A percentile compares a stretch with the other conserved stretches of the same genome.
Conservation (phyloP, 106 monocot species). For the Dendrobium chrysotoxum region DNA sequence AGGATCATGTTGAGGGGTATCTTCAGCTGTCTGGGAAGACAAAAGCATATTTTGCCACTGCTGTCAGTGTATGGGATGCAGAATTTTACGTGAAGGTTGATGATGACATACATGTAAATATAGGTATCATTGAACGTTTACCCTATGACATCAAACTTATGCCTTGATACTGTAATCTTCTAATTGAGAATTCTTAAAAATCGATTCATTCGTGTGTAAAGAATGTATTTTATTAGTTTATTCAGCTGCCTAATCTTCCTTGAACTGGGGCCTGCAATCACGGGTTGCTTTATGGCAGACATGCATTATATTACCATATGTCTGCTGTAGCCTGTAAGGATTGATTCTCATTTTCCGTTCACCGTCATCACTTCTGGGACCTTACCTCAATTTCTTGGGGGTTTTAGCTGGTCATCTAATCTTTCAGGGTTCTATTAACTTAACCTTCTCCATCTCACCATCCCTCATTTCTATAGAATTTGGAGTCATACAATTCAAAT, state of each 20-base stretch:
- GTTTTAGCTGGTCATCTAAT: neutral
- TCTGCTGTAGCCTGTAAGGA: no score
- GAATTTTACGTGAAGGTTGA: conserved; percentile 31
- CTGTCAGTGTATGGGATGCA: conserved; percentile 27
- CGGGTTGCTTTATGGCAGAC: no score
- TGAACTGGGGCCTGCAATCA: no score
- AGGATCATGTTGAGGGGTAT: conserved; percentile 31
- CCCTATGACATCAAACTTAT: neutral
- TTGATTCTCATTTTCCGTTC: neutral
- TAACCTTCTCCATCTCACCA: neutral
- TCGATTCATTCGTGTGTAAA: neutral
- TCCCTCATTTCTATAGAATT: no score
- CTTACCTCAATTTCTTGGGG: neutral
- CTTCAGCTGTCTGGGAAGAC: conserved; percentile 29
- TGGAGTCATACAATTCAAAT: no score
- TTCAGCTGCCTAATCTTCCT: neutral
- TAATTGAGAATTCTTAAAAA: neutral
- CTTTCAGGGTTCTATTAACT: neutral
- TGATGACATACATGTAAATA: conserved; percentile 34
- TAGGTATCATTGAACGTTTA: conserved; percentile 9
- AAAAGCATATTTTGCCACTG: conserved; percentile 21
- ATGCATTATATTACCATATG: no score
- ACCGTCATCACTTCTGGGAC: neutral
- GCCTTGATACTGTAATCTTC: neutral
- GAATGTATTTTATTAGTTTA: neutral